A percentile compares a stretch with the other conserved stretches of the same genome.
Conservation (phyloP, 2,329 filamentous ascomycete genomes). For the Pseudocercospora vitis region DNA sequence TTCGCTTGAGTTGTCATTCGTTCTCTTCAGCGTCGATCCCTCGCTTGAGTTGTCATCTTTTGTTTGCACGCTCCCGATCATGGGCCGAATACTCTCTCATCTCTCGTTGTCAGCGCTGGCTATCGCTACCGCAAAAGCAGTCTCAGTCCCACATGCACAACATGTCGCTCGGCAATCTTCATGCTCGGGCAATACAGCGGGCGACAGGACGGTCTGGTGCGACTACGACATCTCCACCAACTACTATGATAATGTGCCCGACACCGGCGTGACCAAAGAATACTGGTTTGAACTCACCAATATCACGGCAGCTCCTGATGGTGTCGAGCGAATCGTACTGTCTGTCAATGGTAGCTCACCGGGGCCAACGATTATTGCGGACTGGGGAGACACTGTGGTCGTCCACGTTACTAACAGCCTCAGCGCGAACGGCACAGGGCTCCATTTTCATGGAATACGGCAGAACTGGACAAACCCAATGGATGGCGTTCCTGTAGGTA, state of each 20-base stretch:
- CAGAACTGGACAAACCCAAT: constrained; percentile 55
- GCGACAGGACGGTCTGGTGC: constrained; percentile 34
- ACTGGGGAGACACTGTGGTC: constrained; percentile 40
- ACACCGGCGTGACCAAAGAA: constrained; percentile 41
- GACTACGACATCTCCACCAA: constrained; percentile 40
- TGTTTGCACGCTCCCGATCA: neutral
- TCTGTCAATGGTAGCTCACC: constrained; percentile 50
- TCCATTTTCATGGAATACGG: constrained; percentile 55
- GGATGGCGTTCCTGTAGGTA: constrained; percentile 51
- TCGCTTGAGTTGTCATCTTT: neutral
- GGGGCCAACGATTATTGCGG: constrained; percentile 48
- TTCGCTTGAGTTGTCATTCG: neutral
- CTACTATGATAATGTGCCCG: constrained; percentile 39
- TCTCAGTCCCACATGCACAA: constrained; percentile 6
- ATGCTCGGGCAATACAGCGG: constrained; percentile 37
- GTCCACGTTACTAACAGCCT: constrained; percentile 41
- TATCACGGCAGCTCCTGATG: constrained; percentile 48
- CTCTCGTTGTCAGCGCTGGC: neutral
- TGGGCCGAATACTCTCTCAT: neutral
- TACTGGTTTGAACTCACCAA: constrained; percentile 49
- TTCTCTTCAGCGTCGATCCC: neutral
- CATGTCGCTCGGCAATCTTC: constrained; percentile 10
- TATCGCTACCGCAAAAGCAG: neutral
- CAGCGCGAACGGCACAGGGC: constrained; percentile 48
- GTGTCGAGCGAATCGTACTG: constrained; percentile 43